Base-by-base conservation (phyloP, 2,329 filamentous ascomycete species). In the Fusarium citri region DNA sequence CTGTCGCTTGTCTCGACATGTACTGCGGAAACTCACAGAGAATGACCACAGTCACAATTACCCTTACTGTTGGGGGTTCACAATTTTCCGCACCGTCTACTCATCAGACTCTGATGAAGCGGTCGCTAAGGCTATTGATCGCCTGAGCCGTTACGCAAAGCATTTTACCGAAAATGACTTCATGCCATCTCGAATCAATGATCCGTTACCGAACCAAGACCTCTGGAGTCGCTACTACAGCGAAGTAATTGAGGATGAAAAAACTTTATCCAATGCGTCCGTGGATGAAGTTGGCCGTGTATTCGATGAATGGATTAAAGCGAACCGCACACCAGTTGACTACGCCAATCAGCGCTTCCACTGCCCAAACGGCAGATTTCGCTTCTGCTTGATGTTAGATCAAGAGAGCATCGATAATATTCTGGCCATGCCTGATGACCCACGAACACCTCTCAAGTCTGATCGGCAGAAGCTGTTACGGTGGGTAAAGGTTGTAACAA, bases 31-130 rank as follows among this genome's bases (percentile, higher is more conserved):
- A 26, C 61, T 73, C 8, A 53, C 66, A 37, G 12, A 54, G 20
- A 34, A 74, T 54, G 69, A 74, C 47, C 41, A 64, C 26, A 70
- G 64, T 26, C 72, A 74, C 34, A 61, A 34, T 51, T 71, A 73
- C n/a, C 56, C 60, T 46, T 73, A 69, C n/a, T 72, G 62, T n/a
- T 72, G 67, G 69, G 71, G 67, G 3, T 74, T 62, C 55, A 68
- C 67, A 25, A 66, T 73, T 40, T 73, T 73, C 55, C 69, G 67
- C 51, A 73, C 71, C 26, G 61, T 69, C 30, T 74, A 74, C 51
- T 47, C 57, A 14, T 51, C 66, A 4, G 71, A 55, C 1, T 71
- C 69, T 8, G 57, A 73, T 20, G 71, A 73, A 49, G 48, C 26
- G 1, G 45, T 69, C 25, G 42, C 50, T 28, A 51, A 46, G n/a